Conservation (phyloP, 2,329 filamentous ascomycete species). For the Zymoseptoria pseudotritici region DNA sequence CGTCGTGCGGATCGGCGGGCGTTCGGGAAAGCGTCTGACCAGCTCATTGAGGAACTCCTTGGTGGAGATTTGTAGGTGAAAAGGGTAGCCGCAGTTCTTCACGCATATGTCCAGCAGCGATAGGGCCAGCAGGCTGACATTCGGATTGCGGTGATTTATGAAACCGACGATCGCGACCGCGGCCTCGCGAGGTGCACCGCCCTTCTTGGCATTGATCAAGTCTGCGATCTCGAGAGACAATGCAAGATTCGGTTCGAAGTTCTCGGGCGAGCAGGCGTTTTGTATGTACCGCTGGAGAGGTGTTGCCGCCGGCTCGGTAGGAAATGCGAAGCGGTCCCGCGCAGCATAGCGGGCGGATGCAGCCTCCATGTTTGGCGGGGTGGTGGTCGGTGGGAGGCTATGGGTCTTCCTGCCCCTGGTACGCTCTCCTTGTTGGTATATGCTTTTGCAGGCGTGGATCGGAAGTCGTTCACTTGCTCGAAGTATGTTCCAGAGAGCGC, state of each 20-base stretch:
- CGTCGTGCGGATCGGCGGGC: constrained; percentile 76
- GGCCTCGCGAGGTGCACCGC: constrained; percentile 87
- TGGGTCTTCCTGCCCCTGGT: too few relatives aligned
- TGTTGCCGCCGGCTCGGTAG: constrained; percentile 69
- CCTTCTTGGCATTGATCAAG: constrained; percentile 95
- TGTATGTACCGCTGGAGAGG: constrained; percentile 93
- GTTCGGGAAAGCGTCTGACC: constrained; percentile 88
- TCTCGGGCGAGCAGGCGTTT: constrained; percentile 91
- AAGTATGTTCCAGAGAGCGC: too few relatives aligned
- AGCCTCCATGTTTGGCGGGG: constrained; percentile 61
- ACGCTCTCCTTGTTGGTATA: too few relatives aligned
- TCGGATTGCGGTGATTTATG: constrained; percentile 94
- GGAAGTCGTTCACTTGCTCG: too few relatives aligned
- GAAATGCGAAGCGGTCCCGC: constrained; percentile 84
- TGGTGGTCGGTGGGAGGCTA: not conserved
- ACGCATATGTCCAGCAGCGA: constrained; percentile 94
- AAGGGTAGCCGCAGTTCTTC: constrained; percentile 99
- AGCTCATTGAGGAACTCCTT: constrained; percentile 99
- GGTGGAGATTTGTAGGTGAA: constrained; percentile 95
- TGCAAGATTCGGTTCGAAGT: constrained; percentile 95
- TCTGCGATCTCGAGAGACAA: constrained; percentile 95
- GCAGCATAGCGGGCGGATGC: constrained; percentile 91
- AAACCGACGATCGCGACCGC: constrained; percentile 87
- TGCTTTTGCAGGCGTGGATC: too few relatives aligned
- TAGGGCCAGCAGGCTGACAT: constrained; percentile 83